Evolutionary conservation across 768 basidiomycete genomes (phyloP), one percentile per base, ranked within the genome.

Genomic region (Lyophyllum shimeji): DNA sequence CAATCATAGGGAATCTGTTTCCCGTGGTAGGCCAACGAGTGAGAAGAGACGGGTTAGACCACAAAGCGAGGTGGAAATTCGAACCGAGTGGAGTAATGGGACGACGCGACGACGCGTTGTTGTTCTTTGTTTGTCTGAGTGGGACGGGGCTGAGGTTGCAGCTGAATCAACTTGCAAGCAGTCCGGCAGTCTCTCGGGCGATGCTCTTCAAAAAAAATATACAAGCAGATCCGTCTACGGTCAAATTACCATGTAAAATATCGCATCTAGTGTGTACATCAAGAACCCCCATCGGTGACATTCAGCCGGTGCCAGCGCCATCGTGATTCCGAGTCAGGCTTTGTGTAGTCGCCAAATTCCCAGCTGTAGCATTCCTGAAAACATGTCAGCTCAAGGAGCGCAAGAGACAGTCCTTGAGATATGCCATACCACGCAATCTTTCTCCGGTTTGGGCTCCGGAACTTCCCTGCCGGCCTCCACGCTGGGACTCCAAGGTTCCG

Each of bases 341-440:
- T 15, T n/a, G 64, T 51, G 46, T 59, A 63, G 47, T 85, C 73
- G 17, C 80, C 84, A 71, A 84, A 89, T 29, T 88, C 84, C 86
- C 86, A 88, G 58, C 79, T 84, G 60, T 75, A 87, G 64, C 86
- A 88, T 60, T 88, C 86, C 86, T 88, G 49, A 50, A 52, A 18
- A 49, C 47, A 4, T 18, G 52, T 50, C 31, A 52, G n/a, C 8
- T 4, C 53, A 7, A 21, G 17, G 15, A 18, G 21, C 44, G 8
- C 20, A 13, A 34, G 2, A 20, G 27, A n/a, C 25, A 21, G 23
- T 20, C 1, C 1, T 2, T 42, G 7, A 51, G 29, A 54, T 31
- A 39, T 45, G 11, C 69, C 87, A 58, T 65, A 91, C 90, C 57
- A 91, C 79, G 63, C 91, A 93, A 60, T 90, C 87, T 4, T 77